Percentiles rank a stretch among this genome's conserved stretches.
Evolutionary conservation across 2,329 filamentous ascomycete species (phyloP).

Genomic region (Stemphylium beticola): DNA sequence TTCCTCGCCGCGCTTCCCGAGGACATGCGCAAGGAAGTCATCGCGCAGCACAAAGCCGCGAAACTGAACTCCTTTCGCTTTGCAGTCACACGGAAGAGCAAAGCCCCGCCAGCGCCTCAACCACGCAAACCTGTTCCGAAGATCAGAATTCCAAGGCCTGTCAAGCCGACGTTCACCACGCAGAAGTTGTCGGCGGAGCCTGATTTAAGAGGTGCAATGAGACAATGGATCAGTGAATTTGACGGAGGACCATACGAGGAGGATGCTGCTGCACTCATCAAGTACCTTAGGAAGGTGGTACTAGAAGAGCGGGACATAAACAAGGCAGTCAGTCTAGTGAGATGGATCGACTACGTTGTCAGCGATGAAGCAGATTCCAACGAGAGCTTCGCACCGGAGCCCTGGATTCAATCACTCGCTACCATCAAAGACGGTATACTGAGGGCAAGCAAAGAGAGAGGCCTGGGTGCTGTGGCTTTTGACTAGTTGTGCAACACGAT

Average conservation of each 20-base stretch:
- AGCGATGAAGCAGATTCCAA: slow-evolving; percentile 17
- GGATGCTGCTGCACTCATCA: slow-evolving; percentile 76
- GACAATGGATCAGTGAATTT: slow-evolving; percentile 78
- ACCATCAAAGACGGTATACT: slow-evolving; percentile 5
- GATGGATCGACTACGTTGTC: slow-evolving; percentile 63
- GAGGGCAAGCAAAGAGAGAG: slow-evolving; percentile 3
- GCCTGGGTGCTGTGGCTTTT: slow-evolving; percentile 13
- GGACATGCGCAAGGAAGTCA: slow-evolving; percentile 69
- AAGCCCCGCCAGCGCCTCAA: slow-evolving; percentile 3
- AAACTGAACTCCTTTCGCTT: slow-evolving; percentile 38
- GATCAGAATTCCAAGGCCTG: slow-evolving; percentile 57
- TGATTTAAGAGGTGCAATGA: slow-evolving; percentile 76
- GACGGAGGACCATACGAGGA: slow-evolving; percentile 75
- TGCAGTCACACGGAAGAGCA: slow-evolving; percentile 36
- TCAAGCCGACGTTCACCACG: slow-evolving; percentile 67
- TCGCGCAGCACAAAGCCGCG: slow-evolving; percentile 69
- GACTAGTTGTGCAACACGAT: slow-evolving; percentile 5
- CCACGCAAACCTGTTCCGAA: slow-evolving; percentile 28
- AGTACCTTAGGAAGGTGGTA: slow-evolving; percentile 76
- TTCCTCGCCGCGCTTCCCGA: slow-evolving; percentile 85
- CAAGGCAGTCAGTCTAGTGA: slow-evolving; percentile 73
- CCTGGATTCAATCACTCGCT: neutral
- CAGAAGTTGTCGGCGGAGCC: slow-evolving; percentile 59
- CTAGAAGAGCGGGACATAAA: slow-evolving; percentile 76
- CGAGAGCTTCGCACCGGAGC: neutral